A percentile compares a stretch with the other conserved stretches of the same genome.
These are phyloP conservation scores for Podospora australis DNA, from an alignment of 495 filamentous ascomycete genomes.

Conservation along the genomic window DNA sequence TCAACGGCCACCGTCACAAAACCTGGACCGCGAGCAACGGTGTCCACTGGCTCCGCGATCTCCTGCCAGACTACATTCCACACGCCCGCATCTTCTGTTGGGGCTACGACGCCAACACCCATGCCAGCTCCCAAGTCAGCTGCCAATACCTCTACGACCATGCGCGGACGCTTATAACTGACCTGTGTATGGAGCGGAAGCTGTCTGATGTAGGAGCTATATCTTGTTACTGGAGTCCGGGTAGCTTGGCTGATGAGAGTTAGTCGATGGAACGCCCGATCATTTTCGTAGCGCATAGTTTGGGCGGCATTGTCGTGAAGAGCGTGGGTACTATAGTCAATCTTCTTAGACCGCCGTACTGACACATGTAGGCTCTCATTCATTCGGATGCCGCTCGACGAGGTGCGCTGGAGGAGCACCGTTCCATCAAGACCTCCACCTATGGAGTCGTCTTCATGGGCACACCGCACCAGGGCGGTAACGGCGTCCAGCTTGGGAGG, in stretches of 20 bases:
- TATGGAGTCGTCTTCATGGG: slow-evolving; percentile 6
- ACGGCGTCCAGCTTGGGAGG: neutral
- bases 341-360: neutral
- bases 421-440: slow-evolving; percentile 3
- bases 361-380: slow-evolving; percentile 9
- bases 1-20: slow-evolving; percentile 8
- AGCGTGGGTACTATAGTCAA: slow-evolving; percentile 14
- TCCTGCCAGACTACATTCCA: slow-evolving; percentile 24
- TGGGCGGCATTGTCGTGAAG: slow-evolving; percentile 33
- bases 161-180: slow-evolving; percentile 2
- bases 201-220: slow-evolving; percentile 3
- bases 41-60: slow-evolving; percentile 26
- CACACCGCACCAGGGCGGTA: slow-evolving; percentile 4
- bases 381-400: slow-evolving; percentile 5
- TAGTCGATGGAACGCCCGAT: slow-evolving; percentile 15
- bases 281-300: slow-evolving; percentile 32
- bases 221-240: neutral
- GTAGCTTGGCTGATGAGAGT: neutral
- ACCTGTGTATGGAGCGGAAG: slow-evolving; percentile 7
- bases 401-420: slow-evolving; percentile 1
- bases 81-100: slow-evolving; percentile 27
- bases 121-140: neutral
- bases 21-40: slow-evolving; percentile 5
- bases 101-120: slow-evolving; percentile 25
- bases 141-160: slow-evolving; percentile 8